Percentiles rank a stretch among this genome's conserved stretches.
phyloP scores from a whole-genome alignment of 345 rosid species.

The Microthlaspi erraticum region DNA sequence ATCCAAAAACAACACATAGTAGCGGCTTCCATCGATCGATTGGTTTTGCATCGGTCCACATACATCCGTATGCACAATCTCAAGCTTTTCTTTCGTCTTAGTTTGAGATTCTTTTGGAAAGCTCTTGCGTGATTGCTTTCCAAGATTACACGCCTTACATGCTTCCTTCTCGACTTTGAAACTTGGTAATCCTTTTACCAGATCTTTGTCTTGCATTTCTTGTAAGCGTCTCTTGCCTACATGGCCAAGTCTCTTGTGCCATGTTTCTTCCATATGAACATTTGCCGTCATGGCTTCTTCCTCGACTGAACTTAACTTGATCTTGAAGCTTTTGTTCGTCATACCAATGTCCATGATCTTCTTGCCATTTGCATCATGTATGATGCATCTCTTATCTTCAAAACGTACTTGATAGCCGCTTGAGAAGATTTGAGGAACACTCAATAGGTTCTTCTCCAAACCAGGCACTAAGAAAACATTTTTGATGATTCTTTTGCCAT shows the following conservation, averaged over 20 bases:
- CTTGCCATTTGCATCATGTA: background rate
- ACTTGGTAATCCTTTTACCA: too few species aligned
- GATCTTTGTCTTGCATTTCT: background rate
- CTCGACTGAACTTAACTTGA: background rate
- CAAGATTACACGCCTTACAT: background rate
- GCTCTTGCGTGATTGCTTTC: background rate
- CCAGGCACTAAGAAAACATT: constrained; percentile 7
- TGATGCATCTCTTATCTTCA: background rate
- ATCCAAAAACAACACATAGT: background rate
- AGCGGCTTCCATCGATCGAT: background rate
- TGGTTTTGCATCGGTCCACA: background rate
- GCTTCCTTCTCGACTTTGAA: too few species aligned
- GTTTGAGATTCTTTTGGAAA: background rate
- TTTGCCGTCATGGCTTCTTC: background rate
- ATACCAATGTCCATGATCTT: background rate
- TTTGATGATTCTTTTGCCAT: background rate
- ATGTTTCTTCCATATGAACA: background rate
- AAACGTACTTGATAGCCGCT: background rate
- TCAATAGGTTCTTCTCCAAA: background rate
- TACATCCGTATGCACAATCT: background rate
- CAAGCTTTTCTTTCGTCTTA: background rate
- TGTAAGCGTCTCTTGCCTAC: background rate
- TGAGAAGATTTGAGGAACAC: background rate
- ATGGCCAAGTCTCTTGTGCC: background rate
- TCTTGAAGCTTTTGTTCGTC: background rate